Base-by-base conservation (phyloP, 805 yeast genomes). In the Kodamaea hsintzibuensis region DNA sequence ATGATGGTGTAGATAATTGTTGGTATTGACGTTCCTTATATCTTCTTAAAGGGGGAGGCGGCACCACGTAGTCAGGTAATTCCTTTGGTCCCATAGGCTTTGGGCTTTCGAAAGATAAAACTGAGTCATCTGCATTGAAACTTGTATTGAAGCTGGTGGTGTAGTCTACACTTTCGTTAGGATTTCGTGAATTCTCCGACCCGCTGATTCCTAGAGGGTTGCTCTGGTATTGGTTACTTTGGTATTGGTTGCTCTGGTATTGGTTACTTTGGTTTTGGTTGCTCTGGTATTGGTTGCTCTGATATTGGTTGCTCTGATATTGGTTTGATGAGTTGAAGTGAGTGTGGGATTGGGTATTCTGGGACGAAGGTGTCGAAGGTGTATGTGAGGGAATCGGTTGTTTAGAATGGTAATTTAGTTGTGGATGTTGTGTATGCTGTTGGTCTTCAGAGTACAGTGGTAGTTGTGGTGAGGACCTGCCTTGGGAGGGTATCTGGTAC, bases 71-170 rank as follows among this genome's bases (percentile, higher is more conserved):
- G 14, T 70, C 73, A 4, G 76, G 72, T 18, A 75, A 58, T 43
- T 67, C 71, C 58, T 70, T 68, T 1, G 79, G 79, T 1, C 79
- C 79, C 66, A 65, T 73, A 1, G 74, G 78, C 43, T 66, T 66
- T 14, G 76, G 74, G 39, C 72, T 68, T 3, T 69, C 74, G 50
- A 55, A 57, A 16, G 69, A 65, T 38, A 59, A 44, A 39, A 60
- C 59, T 22, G 72, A 57, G 17, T 64, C 70, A 19, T 66, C 67
- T n/a, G 54, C 35, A 12, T 30, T 30, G 35, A 3, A 16, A 22
- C 27, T 27, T 13, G 48, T 16, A n/a, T 19, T 45, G 22, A 45
- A 45, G 18, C 27, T 45, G 13, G 35, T 19, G 13, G 5, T 30
- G 13, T 30, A 30, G 38, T 45, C 38, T 27, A 45, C 30, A 10